These are phyloP conservation scores for Pyrenochaeta sp. DNA, from an alignment of 2,329 filamentous ascomycete genomes.

Conservation along the genomic window DNA sequence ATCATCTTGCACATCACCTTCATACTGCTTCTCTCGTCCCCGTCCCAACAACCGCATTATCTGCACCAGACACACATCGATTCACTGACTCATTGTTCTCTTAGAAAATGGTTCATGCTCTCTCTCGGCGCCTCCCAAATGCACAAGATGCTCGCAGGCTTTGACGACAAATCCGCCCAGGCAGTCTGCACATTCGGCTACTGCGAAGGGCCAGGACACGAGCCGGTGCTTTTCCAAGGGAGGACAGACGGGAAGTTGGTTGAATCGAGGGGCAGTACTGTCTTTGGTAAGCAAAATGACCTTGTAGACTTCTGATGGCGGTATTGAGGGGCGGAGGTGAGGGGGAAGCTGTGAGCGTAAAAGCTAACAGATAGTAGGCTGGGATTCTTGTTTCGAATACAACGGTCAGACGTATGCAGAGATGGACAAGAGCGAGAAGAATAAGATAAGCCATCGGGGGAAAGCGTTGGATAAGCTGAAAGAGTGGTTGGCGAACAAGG, in stretches of 20 bases:
- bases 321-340: too few relatives aligned
- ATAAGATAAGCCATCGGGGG: constrained; percentile 89
- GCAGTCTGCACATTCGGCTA: constrained; percentile 97
- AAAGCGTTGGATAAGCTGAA: constrained; percentile 89
- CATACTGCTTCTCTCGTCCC: background rate
- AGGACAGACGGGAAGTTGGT: constrained; percentile 88
- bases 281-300: constrained; percentile 73
- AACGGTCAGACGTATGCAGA: constrained; percentile 89
- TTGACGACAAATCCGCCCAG: constrained; percentile 88
- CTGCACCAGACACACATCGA: background rate
- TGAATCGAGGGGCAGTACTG: constrained; percentile 76
- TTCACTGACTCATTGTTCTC: background rate
- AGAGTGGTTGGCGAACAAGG: constrained; percentile 72
- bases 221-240: constrained; percentile 90
- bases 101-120: constrained; percentile 94
- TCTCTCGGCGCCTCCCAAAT: constrained; percentile 83
- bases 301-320: too few relatives aligned
- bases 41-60: background rate
- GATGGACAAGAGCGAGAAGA: constrained; percentile 90
- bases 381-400: constrained; percentile 97
- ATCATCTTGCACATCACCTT: background rate
- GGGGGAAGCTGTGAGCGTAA: too few relatives aligned
- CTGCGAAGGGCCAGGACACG: constrained; percentile 81
- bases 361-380: constrained; percentile 65
- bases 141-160: constrained; percentile 88